Evolutionary conservation across 768 basidiomycete species (phyloP).

Genomic region (Phlebiopsis flavidoalba): DNA sequence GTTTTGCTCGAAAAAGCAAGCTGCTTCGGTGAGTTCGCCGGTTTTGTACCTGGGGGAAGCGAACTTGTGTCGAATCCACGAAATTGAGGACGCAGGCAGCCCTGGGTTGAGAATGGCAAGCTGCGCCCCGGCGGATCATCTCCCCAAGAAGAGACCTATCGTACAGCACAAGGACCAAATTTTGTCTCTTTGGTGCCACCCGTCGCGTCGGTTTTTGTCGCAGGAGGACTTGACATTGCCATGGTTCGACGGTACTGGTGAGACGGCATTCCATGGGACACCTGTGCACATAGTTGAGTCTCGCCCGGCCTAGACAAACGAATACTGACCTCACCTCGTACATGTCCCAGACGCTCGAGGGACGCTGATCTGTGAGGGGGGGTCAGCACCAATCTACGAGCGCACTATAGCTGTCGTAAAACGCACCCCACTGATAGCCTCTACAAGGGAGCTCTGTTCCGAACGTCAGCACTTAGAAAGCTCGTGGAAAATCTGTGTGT

Average conservation of each 20-base stretch:
- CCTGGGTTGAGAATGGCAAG: constrained; percentile 48
- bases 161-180: constrained; percentile 40
- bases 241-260: constrained; percentile 14
- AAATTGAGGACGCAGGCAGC: constrained; percentile 17
- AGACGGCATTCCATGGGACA: constrained; percentile 34
- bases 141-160: constrained; percentile 43
- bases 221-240: constrained; percentile 36
- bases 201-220: constrained; percentile 24
- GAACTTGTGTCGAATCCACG: constrained; percentile 19
- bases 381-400: neutral
- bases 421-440: constrained; percentile 41
- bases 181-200: constrained; percentile 8
- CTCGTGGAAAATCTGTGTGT: neutral
- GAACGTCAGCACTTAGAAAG: neutral
- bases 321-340: constrained; percentile 16
- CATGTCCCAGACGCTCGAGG: constrained; percentile 46
- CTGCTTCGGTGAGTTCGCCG: neutral
- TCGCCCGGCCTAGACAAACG: neutral
- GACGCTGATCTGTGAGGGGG: constrained; percentile 34
- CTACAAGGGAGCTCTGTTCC: constrained; percentile 34
- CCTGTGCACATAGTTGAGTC: constrained; percentile 2
- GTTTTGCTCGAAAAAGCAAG: constrained; percentile 24
- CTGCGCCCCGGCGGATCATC: constrained; percentile 54
- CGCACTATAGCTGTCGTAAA: neutral
- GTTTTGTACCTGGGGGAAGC: neutral